Percentiles rank a stretch among this genome's conserved stretches.
These are phyloP conservation scores for Fistulinella staudtii DNA, from an alignment of 1,284 basidiomycete species.

Conservation along the genomic window DNA sequence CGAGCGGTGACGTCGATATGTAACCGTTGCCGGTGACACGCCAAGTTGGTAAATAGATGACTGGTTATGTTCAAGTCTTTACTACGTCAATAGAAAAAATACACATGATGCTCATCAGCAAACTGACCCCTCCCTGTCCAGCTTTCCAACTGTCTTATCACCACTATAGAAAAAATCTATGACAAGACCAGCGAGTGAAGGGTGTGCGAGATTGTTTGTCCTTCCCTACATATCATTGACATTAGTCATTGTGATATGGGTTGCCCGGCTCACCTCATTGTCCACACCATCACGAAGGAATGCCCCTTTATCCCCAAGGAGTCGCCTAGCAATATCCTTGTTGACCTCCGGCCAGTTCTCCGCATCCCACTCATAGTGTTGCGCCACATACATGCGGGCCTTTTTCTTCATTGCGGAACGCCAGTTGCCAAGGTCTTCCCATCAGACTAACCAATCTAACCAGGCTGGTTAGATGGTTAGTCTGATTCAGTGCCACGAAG, in stretches of 20 bases:
- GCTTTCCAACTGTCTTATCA: not conserved
- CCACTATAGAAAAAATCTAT: conserved; percentile 9
- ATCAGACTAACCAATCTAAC: no score
- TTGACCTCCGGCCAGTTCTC: not conserved
- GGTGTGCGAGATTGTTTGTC: conserved; percentile 9
- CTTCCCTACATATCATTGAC: conserved; percentile 5
- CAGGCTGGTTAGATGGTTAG: no score
- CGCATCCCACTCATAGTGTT: conserved; percentile 8
- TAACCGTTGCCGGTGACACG: no score
- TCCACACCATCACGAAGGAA: conserved; percentile 9
- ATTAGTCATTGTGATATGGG: not conserved
- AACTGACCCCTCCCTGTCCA: no score
- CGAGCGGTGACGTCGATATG: no score
- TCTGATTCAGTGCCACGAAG: no score
- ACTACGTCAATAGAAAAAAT: no score
- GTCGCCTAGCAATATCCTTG: not conserved
- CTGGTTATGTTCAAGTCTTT: no score
- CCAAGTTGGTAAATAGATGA: no score
- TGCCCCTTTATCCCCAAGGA: not conserved
- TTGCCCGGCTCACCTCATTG: conserved; percentile 2
- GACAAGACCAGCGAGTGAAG: not conserved
- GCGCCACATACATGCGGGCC: not conserved
- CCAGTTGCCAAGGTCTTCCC: no score
- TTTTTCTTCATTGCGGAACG: conserved; percentile 6
- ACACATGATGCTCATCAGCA: no score